These are phyloP conservation scores for Apophysomyces sp. DNA, from an alignment of 371 early-diverging fungal genomes.

Conservation along the genomic window DNA sequence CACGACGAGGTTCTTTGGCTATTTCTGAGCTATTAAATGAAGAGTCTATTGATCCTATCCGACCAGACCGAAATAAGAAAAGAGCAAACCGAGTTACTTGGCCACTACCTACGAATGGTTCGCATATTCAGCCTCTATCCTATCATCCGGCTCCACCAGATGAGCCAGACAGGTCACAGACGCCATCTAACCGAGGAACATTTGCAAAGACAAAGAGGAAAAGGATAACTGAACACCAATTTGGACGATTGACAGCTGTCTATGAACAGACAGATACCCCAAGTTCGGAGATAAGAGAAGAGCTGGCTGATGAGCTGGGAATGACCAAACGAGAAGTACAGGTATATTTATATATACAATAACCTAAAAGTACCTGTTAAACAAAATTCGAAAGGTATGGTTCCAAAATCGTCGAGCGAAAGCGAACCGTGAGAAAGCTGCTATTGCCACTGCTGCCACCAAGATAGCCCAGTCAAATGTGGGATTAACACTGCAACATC, in stretches of 20 bases:
- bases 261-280: not conserved
- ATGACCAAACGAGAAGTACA: not conserved
- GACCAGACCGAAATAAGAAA: not conserved
- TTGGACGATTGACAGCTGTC: not conserved
- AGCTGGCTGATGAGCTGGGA: not conserved
- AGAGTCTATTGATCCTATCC: slow-evolving; percentile 7
- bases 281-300: not conserved
- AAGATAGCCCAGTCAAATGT: not conserved
- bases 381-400: slow-evolving; percentile 70
- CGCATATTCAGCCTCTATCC: not conserved
- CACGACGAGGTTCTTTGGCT: slow-evolving; percentile 2
- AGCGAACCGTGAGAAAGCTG: slow-evolving; percentile 12
- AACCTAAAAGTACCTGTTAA: too few species aligned
- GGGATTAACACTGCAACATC: not conserved
- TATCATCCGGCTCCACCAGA: not conserved
- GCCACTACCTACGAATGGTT: not conserved
- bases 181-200: not conserved
- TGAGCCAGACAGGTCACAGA: not conserved
- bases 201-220: not conserved
- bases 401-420: slow-evolving; percentile 91
- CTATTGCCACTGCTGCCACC: not conserved
- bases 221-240: not conserved
- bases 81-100: not conserved
- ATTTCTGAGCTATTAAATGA: slow-evolving; percentile 8
- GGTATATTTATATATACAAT: too few species aligned